Evolutionary conservation across 352 stramenopile genomes (phyloP), one percentile per base, ranked within the genome.

Genomic region (Blastocystis hominis): DNA sequence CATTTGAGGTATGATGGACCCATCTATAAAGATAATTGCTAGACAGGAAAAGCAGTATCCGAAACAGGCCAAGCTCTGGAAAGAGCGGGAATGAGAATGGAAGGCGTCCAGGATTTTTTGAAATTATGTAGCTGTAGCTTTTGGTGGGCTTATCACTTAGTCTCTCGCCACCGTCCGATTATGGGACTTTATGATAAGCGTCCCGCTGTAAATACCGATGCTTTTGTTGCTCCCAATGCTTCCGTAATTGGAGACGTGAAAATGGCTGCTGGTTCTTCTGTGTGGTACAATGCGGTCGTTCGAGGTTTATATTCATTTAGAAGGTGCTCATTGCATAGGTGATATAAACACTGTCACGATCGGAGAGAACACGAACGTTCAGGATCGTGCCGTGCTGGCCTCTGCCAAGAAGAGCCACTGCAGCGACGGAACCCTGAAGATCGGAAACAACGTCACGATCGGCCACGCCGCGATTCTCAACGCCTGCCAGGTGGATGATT

Each of bases 241-340:
- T 97, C 95, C 2, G 91, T 98, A 63, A 95, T 98, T 86, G 95
- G 95, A 64, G 94, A 96, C 89, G 95, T 98, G 54, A 93, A 96
- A 89, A 94, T 98, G 81, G 94, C 92, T 89, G 93, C 95, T 89
- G 93, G 97, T 89, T 93, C 93, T 30, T 97, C 94, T 24, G 92
- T 98, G 88, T 98, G 94, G 91, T 98, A 98, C 92, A 96, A 97
- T 90, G 93, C 96, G 42, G 93, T 98, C 70, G 94, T 98, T 87
- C 93, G 95, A 89, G 95, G 92, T 88, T 10, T 10, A 20, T 30
- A 10, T 30, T 13, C 24, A 50, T 44, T 50, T 46, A n/a, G 46
- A 1, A 30, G 24, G 24, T 30, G 24, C 42, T 84, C 1, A 87
- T 77, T 75, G 13, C 75, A 66, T 89, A 92, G 91, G 93, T 75